phyloP scores from a whole-genome alignment of 1,284 basidiomycete species.

The Ganoderma lingzhi region DNA sequence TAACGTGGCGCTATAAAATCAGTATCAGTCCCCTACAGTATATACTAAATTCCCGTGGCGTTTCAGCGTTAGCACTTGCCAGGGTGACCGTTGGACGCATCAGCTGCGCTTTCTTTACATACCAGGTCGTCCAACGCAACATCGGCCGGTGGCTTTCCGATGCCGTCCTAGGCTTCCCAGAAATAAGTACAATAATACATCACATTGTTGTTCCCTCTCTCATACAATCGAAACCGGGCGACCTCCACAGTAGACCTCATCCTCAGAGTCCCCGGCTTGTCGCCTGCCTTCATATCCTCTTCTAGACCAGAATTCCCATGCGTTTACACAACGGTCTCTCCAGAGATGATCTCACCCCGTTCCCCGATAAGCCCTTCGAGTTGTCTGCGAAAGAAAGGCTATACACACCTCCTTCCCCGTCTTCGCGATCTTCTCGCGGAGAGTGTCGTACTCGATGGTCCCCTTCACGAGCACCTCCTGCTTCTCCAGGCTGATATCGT shows the following conservation, averaged over 20 bases:
- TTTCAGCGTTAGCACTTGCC: not conserved
- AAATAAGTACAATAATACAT: conserved; percentile 3
- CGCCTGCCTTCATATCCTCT: not conserved
- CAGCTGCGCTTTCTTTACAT: not conserved
- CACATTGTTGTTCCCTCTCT: conserved; percentile 1
- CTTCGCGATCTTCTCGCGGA: conserved; percentile 83
- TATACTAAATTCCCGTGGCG: not conserved
- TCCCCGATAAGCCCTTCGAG: conserved; percentile 1
- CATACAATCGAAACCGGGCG: conserved; percentile 8
- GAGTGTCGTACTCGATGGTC: conserved; percentile 67
- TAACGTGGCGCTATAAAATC: not conserved
- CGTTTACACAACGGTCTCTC: conserved; percentile 43
- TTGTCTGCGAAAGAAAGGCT: not conserved
- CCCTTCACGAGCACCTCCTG: conserved; percentile 80
- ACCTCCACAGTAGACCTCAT: not conserved
- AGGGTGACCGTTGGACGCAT: not conserved
- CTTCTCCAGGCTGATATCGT: conserved; percentile 68
- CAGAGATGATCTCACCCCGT: conserved; percentile 43
- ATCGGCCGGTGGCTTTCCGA: not conserved
- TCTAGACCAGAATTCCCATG: not conserved
- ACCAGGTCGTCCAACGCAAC: not conserved
- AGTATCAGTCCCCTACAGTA: not conserved
- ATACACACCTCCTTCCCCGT: conserved; percentile 80
- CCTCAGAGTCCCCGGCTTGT: not conserved
- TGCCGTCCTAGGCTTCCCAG: conserved; percentile 1